Conservation (phyloP, 805 yeast species). For the Torulaspora indica region DNA sequence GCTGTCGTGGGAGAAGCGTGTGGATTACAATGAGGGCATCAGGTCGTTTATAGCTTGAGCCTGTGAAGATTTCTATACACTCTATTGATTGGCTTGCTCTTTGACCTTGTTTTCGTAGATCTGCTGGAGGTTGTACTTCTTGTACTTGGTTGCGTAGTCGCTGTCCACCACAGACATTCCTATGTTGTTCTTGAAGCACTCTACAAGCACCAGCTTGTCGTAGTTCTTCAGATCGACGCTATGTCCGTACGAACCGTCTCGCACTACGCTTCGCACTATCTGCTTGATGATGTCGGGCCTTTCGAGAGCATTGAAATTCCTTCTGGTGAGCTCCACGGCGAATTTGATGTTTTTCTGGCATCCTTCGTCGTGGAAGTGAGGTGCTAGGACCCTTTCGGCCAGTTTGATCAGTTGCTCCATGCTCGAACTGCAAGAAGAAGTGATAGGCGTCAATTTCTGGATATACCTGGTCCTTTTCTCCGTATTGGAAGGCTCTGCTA, state of each 20-base stretch:
- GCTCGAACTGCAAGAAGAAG: constrained; percentile 66
- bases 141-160: constrained; percentile 47
- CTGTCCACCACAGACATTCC: constrained; percentile 81
- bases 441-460: constrained; percentile 77
- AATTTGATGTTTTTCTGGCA: constrained; percentile 43
- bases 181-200: constrained; percentile 80
- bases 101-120: constrained; percentile 48
- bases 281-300: constrained; percentile 68
- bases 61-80: constrained; percentile 7
- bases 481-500: constrained; percentile 40
- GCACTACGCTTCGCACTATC: constrained; percentile 68
- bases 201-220: constrained; percentile 75
- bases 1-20: constrained; percentile 73
- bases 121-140: constrained; percentile 77
- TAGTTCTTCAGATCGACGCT: constrained; percentile 73
- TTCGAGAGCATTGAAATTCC: constrained; percentile 72
- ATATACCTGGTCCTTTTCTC: constrained; percentile 63
- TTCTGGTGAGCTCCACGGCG: constrained; percentile 73
- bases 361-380: constrained; percentile 57
- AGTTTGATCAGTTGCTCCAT: constrained; percentile 61
- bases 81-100: constrained; percentile 11
- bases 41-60: constrained; percentile 26
- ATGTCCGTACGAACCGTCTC: constrained; percentile 54
- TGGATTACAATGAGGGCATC: constrained; percentile 22
- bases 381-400: constrained; percentile 54